Conservation (phyloP, 305 asterid species). For the Fraxinus platypoda region DNA sequence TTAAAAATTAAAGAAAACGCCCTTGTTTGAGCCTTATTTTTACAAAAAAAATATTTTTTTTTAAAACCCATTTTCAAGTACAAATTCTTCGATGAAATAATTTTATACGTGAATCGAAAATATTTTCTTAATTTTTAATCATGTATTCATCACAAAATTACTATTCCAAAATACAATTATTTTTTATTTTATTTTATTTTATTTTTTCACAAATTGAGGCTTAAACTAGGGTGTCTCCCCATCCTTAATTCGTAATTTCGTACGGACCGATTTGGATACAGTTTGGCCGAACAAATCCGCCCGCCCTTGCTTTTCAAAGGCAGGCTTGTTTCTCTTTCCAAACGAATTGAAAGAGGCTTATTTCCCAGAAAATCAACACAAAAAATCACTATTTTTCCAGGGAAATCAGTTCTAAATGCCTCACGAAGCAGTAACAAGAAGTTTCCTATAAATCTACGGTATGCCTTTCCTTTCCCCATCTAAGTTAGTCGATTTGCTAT, state of each 20-base stretch:
- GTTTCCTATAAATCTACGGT: not conserved
- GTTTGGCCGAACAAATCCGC: not conserved
- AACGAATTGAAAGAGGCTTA: not conserved
- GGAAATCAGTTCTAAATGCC: not conserved
- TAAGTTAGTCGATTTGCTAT: not conserved
- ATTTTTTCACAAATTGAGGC: not conserved
- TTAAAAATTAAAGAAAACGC: no score
- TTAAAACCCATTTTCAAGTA: not conserved
- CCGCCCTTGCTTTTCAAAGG: not conserved
- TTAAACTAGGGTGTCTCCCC: not conserved
- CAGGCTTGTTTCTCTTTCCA: not conserved
- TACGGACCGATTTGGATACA: not conserved
- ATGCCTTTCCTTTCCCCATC: not conserved
- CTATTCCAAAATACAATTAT: not conserved
- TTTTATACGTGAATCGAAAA: no score
- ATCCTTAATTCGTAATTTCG: not conserved
- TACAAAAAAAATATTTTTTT: no score
- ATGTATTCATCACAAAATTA: no score
- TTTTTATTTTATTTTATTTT: no score
- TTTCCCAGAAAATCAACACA: not conserved
- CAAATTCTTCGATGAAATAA: not conserved
- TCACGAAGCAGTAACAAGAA: not conserved
- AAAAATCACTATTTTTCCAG: not conserved
- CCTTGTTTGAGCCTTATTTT: no score
- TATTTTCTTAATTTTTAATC: no score